Conservation (phyloP, 2,329 filamentous ascomycete species). For the Alternaria hordeiaustralica region DNA sequence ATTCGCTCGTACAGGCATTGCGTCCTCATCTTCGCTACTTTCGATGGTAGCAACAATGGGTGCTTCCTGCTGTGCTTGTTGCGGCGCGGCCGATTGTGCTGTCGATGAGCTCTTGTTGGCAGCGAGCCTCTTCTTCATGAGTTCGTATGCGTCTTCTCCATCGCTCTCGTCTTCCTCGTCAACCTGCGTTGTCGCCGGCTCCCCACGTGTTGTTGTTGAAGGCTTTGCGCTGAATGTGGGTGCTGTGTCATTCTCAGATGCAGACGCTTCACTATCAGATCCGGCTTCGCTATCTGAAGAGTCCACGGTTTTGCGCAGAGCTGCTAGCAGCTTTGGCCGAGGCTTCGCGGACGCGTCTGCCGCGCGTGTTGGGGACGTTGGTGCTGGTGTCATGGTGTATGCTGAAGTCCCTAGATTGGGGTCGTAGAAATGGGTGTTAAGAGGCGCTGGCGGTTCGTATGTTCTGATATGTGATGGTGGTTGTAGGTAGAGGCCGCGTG, state of each 20-base stretch:
- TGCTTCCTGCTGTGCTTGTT: slow-evolving; percentile 8
- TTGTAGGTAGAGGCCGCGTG: neutral
- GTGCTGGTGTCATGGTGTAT: neutral
- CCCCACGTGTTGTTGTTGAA: neutral
- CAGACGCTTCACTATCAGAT: slow-evolving; percentile 41
- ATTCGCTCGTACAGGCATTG: slow-evolving; percentile 32
- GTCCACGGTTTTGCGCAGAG: slow-evolving; percentile 24
- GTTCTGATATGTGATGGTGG: neutral
- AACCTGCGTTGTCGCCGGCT: neutral
- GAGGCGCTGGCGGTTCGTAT: neutral
- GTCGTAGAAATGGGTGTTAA: neutral
- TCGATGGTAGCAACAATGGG: slow-evolving; percentile 9
- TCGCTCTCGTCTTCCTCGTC: slow-evolving; percentile 38
- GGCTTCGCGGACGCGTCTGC: slow-evolving; percentile 26
- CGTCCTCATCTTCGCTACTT: slow-evolving; percentile 39
- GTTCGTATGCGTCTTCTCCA: slow-evolving; percentile 53
- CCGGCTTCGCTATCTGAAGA: slow-evolving; percentile 52
- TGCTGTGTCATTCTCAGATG: slow-evolving; percentile 30
- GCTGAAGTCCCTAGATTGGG: neutral
- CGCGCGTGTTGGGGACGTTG: slow-evolving; percentile 6
- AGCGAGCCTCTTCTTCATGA: slow-evolving; percentile 55
- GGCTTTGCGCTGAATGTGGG: slow-evolving; percentile 45
- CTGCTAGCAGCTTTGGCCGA: slow-evolving; percentile 29
- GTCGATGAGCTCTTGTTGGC: slow-evolving; percentile 25
- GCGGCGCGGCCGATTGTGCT: neutral